phyloP scores from a whole-genome alignment of 345 rosid genomes.

The Salix viminalis region DNA sequence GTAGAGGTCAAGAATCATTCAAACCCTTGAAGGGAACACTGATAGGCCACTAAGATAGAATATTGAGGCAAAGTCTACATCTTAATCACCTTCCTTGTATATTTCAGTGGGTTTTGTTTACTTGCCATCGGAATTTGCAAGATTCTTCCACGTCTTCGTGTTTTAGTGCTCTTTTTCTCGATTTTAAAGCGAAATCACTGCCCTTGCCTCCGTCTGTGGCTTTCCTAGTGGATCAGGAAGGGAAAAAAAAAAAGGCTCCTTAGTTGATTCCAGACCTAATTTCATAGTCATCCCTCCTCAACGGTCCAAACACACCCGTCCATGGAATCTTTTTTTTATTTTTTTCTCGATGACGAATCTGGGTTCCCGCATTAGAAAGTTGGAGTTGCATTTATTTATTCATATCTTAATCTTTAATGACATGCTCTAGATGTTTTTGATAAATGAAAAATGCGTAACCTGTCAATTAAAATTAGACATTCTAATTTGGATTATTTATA shows the following conservation, averaged over 20 bases:
- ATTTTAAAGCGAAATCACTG: slow-evolving; percentile 16
- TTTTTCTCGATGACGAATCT: no score
- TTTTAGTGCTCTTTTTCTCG: background rate
- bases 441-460: background rate
- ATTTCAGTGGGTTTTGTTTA: background rate
- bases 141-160: slow-evolving; percentile 3
- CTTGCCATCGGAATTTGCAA: background rate
- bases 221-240: slow-evolving; percentile 13
- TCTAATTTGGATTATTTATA: background rate
- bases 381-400: background rate
- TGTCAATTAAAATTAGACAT: background rate
- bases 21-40: background rate
- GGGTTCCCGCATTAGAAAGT: background rate
- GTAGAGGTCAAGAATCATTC: slow-evolving; percentile 12
- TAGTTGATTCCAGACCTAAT: slow-evolving; percentile 24
- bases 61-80: background rate
- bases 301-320: slow-evolving; percentile 5
- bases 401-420: background rate
- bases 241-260: background rate
- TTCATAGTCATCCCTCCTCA: background rate
- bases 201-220: background rate
- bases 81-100: no score
- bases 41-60: slow-evolving; percentile 26
- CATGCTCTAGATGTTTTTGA: background rate
- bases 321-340: slow-evolving; percentile 1